Evolutionary conservation across 2,329 filamentous ascomycete genomes (phyloP), one percentile per base, ranked within the genome.

Genomic region (Albophoma yamanashiensis): DNA sequence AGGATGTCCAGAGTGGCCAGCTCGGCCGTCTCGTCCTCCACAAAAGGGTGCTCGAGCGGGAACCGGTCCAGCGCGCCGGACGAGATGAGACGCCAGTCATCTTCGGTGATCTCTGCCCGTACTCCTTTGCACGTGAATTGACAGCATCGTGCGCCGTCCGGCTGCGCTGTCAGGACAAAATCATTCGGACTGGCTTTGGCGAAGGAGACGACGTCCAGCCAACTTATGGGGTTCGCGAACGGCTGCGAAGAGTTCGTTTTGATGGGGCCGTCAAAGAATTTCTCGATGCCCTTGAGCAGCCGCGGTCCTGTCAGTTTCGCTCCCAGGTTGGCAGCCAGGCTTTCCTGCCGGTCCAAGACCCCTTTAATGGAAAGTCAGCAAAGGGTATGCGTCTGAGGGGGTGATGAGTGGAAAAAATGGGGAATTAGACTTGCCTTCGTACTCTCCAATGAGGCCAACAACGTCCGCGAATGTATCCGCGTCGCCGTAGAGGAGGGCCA

Each of bases 21-120:
- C 70, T 96, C 91, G 64, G 91, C 91, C 69, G 88, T 85, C 74
- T 96, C 92, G 69, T 96, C 91, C 69, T 95, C 91, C 61, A 89
- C 85, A 56, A 94, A 87, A 0, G 91, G 90, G 64, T 92, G 86
- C 17, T 88, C 87, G 2, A 91, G 88, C 22, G 92, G 91, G 61
- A 82, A 79, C 69, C 91, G 87, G 72, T 95, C 89, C 14, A 92
- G 84, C 64, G 90, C 89, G 36, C 91, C 91, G 45, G 89, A 92
- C 59, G 86, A 85, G 65, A 96, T 92, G 64, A 96, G 77, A 50
- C 92, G 82, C 79, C 88, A 96, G 70, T 96, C 91, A 70, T 95
- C 91, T 71, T 95, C 91, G 22, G 85, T 86, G 62, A 96, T 93
- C 75, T 96, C 90, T 11, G 95, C 88, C 56, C 89, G 84, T 64